Base-by-base conservation (phyloP, 1,284 basidiomycete genomes). In the Malassezia slooffiae region DNA sequence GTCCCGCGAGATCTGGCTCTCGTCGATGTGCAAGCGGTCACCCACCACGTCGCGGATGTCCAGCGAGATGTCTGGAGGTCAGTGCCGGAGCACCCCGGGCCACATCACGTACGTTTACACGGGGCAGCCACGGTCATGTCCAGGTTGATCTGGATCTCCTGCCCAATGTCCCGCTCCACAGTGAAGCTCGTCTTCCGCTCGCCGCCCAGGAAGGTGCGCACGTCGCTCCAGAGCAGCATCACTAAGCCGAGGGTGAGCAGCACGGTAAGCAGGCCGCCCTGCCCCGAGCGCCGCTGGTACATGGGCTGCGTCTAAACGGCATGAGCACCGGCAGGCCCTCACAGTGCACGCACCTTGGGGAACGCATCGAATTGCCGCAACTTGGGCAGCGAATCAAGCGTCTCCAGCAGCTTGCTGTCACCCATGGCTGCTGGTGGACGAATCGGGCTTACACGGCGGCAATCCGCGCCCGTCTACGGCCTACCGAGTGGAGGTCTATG, bases 31-130 rank as follows among this genome's bases (percentile, higher is more conserved):
- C 22, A 96, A 67, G 27, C 89, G 75, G 67, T 97, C 91, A 1
- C 91, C 91, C 6, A 91, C 78, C 0, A 85, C 85, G 70, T 97
- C 91, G 38, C 89, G 75, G 37, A 97, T 71, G 67, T 96, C 91
- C 17, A 96, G 80, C 37, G 80, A 83, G 41, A 97, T 74, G 51
- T 57, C 38, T 38, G 35, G 19, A n/a, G 8, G 33, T 35, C 11
- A 48, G 38, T 5, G 16, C 10, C 5, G 50, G 26, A 23, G 17
- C n/a, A 12, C n/a, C n/a, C 7, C 11, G n/a, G n/a, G n/a, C n/a
- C n/a, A n/a, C n/a, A n/a, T n/a, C 2, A 39, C 52, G 40, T 44
- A 54, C 43, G 59, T 34, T 58, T 52, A 35, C 64, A 68, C 37
- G 57, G 53, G 54, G 63, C 62, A 0, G 62, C 60, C 3, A 68